A percentile compares a stretch with the other conserved stretches of the same genome.
Conservation (phyloP, 139 green algal species). For the Chlorella sp. region DNA sequence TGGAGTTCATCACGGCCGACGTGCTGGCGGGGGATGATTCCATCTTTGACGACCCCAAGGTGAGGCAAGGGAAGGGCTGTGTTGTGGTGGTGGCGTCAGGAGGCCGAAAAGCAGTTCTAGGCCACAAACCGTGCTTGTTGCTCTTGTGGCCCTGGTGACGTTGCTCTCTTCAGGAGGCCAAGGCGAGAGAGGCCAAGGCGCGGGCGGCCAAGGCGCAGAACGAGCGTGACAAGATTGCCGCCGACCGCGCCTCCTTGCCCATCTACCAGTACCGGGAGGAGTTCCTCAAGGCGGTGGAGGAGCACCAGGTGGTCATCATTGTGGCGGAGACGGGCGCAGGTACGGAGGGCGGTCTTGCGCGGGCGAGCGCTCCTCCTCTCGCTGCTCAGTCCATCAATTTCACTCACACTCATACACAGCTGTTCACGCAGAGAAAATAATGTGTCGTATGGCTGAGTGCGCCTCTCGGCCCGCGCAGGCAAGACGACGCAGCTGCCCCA, state of each 20-base stretch:
- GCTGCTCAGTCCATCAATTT: no score
- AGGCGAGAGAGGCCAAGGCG: slow-evolving; percentile 38
- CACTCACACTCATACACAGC: background rate
- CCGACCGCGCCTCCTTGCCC: slow-evolving; percentile 68
- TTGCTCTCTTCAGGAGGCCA: slow-evolving; percentile 39
- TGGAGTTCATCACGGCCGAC: slow-evolving; percentile 90
- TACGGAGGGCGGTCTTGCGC: background rate
- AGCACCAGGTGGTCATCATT: slow-evolving; percentile 93
- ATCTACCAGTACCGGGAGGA: slow-evolving; percentile 78
- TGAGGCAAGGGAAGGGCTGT: no score
- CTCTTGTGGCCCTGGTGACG: background rate
- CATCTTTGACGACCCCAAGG: no score
- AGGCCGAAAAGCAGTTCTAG: no score
- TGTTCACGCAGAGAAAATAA: background rate
- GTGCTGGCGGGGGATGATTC: slow-evolving; percentile 34
- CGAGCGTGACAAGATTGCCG: slow-evolving; percentile 69
- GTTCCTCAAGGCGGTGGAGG: slow-evolving; percentile 79
- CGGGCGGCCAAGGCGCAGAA: slow-evolving; percentile 31
- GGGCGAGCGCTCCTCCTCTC: background rate
- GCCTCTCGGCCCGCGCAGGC: no score
- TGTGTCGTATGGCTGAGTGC: no score
- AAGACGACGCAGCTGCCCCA: slow-evolving; percentile 89
- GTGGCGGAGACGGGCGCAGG: slow-evolving; percentile 93
- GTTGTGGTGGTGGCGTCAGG: no score
- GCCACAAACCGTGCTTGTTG: no score